Evolutionary conservation across 306 rosid genomes (phyloP), one percentile per base, ranked within the genome.

Genomic region (Quercus suber): DNA sequence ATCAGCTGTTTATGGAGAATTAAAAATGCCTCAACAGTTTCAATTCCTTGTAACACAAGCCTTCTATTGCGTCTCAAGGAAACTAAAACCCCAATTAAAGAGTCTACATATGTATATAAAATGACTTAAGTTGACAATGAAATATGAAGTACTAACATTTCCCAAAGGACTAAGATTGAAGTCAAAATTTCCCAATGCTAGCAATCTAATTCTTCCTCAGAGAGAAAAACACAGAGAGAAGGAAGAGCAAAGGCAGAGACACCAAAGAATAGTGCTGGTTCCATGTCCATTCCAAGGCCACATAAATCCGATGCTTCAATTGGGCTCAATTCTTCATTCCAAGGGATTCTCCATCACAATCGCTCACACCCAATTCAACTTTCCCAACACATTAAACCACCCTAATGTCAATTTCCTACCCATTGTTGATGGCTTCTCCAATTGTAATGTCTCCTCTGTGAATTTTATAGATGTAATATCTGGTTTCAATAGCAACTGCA

Each of bases 241-340:
- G 87, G 83, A 41, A 35, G 79, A 51, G 31, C 74, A 74, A 61
- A 79, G 68, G 5, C 30, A 41, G 45, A 41, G 45, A 41, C 45
- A 41, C 45, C 45, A 41, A 41, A 41, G 45, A 41, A 41, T 89
- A 71, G 63, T 80, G 73, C 20, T 87, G 20, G 79, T 87, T 9
- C 55, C 76, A 23, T 72, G 82, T 4, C 89, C 86, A 35, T 75
- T 81, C 33, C 84, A 82, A 0, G 84, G 89, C 6, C 87, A 87
- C 85, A 43, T 74, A 37, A 81, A 80, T 1, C 85, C 85, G 0
- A 82, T 87, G 86, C 74, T 82, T 76, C 83, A 87, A 0, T 51
- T 87, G 6, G 90, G 83, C n/a, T 21, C 69, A 17, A 31, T 74
- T 11, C 90, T 87, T 71, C 69, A 84, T 13, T 87, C 85, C 9